phyloP scores from a whole-genome alignment of 2,329 filamentous ascomycete genomes.

The Cryphonectria parasitica region DNA sequence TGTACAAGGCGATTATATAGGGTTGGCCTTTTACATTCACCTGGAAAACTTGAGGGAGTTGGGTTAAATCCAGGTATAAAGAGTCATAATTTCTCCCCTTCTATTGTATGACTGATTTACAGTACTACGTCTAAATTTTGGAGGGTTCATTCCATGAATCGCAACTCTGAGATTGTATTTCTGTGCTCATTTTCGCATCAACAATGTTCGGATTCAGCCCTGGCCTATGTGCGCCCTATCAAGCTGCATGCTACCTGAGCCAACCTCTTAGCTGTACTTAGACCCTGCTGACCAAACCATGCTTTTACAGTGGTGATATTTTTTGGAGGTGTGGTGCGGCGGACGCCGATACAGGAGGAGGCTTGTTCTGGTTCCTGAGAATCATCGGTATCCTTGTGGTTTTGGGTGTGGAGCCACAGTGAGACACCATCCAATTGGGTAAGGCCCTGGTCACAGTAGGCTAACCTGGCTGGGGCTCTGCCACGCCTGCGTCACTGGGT shows the following conservation, averaged over 20 bases:
- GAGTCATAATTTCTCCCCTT: slow-evolving; percentile 3
- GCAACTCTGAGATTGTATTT: background rate
- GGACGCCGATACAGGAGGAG: slow-evolving; percentile 15
- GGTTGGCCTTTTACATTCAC: background rate
- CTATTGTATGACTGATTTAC: background rate
- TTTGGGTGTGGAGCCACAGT: background rate
- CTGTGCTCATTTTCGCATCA: slow-evolving; percentile 4
- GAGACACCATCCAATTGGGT: slow-evolving; percentile 1
- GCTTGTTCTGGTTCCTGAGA: slow-evolving; percentile 6
- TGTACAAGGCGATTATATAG: background rate
- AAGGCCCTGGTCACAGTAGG: background rate
- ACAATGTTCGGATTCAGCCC: background rate
- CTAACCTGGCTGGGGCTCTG: background rate
- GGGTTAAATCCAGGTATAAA: background rate
- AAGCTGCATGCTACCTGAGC: background rate
- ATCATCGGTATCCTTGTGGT: background rate
- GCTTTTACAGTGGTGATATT: slow-evolving; percentile 13
- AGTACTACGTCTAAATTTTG: background rate
- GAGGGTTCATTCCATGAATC: background rate
- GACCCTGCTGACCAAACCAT: slow-evolving; percentile 19
- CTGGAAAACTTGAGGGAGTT: background rate
- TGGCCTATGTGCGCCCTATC: background rate
- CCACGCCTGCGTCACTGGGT: slow-evolving; percentile 7
- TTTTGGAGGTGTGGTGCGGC: background rate
- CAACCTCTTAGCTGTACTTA: background rate